Base-by-base conservation (phyloP, 768 basidiomycete genomes). In the Lactarius hengduanensis region DNA sequence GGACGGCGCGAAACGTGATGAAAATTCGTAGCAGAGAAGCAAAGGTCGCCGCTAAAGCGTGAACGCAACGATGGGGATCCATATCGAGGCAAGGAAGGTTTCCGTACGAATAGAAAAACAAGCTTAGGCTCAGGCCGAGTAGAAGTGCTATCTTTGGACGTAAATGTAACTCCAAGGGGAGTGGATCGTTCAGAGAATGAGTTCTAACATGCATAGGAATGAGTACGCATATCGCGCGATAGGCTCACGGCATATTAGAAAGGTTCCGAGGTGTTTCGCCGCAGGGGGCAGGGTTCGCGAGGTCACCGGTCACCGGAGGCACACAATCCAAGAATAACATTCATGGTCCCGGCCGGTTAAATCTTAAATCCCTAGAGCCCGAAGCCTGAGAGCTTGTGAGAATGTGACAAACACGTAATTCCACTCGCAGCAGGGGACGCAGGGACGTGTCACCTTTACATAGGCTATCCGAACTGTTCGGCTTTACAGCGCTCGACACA, bases 101-200 rank as follows among this genome's bases (percentile, higher is more conserved):
- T 50, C 36, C 56, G 54, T 57, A 57, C 55, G 60, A 66, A 61
- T 57, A 61, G 65, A 66, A 47, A 40, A 30, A 18, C 60, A 30
- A 18, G 40, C 4, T 34, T 36, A 4, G 22, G 45, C 20, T 60
- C n/a, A 50, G 54, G 34, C 30, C 55, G 59, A 56, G 55, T 22
- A 55, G 55, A n/a, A 53, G 66, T 36, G 34, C 53, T 18, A 60
- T 63, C 62, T 22, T 63, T 56, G 58, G 58, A 67, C 66, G 66
- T 67, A 67, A 67, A 45, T 34, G 34, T 41, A 41, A 63, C 66
- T 63, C 66, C 66, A 63, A 47, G 58, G 16, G 57, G 9, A 59
- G 66, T 54, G 62, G 61, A 63, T 63, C 62, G 66, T 67, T 63
- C 54, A 63, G 58, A 63, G 62, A 63, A 67, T 43, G 57, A 45